Evolutionary conservation across 371 early-diverging fungal species (phyloP), one percentile per base, ranked within the genome.

Genomic region (Phascolomyces articulosus): DNA sequence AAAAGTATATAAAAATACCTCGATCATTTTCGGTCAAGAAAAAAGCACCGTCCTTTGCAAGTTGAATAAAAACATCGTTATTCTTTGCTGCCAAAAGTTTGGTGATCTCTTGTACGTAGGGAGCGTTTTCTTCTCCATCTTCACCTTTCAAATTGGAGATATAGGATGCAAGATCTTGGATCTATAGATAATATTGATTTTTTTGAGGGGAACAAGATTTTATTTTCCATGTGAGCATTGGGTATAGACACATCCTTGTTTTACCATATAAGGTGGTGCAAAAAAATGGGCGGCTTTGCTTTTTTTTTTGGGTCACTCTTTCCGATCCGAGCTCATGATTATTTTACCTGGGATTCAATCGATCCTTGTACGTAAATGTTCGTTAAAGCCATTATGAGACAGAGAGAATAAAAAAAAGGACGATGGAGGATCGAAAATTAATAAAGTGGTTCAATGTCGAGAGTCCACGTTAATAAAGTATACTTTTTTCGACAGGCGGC

Each of bases 21-120:
- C 77, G 87, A 64, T 88, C 83, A 40, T 80, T 87, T 41, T 83
- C 80, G 48, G 78, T 78, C 71, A 92, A 71, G 48, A 92, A 77
- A 27, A 85, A 60, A 31, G 78, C 77, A 68, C 85, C 82, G 67
- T 89, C 88, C 60, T 82, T 77, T 20, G 85, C 85, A 58, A 90
- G 86, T 59, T 81, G 66, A 34, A 80, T 69, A 59, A 80, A 79
- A 27, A 89, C 85, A 34, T 85, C 83, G 54, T 78, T 69, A 63
- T 83, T 78, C 70, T 92, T 89, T 51, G 87, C 82, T 55, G 81
- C 78, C n/a, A 86, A 64, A 28, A 90, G 73, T 41, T 83, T 55
- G 40, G 72, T 73, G 31, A 83, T 70, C 59, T 85, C 80, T 57
- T 82, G 75, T 28, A 83, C 80, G 41, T 83, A 83, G 51, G 85